Conservation (phyloP, 2,329 filamentous ascomycete genomes). For the Magnaporthiopsis rhizophila region DNA sequence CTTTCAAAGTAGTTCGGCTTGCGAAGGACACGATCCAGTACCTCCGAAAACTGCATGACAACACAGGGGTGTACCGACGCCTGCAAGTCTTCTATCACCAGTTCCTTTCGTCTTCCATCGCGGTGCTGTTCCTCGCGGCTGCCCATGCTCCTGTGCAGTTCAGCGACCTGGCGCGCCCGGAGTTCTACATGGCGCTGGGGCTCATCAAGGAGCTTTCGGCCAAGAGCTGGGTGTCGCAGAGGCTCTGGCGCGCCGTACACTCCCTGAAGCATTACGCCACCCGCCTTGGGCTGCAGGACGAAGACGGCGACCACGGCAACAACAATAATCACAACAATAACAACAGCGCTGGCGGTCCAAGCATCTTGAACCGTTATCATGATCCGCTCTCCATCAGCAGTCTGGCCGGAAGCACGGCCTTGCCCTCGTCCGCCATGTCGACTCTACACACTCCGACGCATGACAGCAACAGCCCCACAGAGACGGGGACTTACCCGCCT, state of each 20-base stretch:
- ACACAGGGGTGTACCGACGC: slow-evolving; percentile 61
- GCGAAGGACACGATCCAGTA: slow-evolving; percentile 71
- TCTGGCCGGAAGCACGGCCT: not conserved
- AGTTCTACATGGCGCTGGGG: slow-evolving; percentile 73
- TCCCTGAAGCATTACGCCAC: slow-evolving; percentile 66
- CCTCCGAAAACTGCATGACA: slow-evolving; percentile 62
- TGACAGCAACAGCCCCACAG: not conserved
- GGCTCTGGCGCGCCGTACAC: slow-evolving; percentile 65
- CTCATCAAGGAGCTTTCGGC: slow-evolving; percentile 65
- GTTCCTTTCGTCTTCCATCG: slow-evolving; percentile 66
- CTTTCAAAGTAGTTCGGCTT: slow-evolving; percentile 65
- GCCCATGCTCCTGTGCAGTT: slow-evolving; percentile 68
- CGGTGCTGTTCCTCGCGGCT: slow-evolving; percentile 68
- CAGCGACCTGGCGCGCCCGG: slow-evolving; percentile 58
- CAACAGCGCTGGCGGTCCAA: slow-evolving; percentile 44
- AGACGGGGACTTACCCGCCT: not conserved
- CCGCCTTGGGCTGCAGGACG: slow-evolving; percentile 52
- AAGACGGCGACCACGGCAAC: slow-evolving; percentile 41
- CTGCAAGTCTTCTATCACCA: slow-evolving; percentile 76
- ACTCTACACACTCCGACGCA: not conserved
- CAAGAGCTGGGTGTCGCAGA: slow-evolving; percentile 62
- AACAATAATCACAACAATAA: slow-evolving; percentile 44
- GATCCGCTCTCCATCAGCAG: not conserved
- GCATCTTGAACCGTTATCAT: slow-evolving; percentile 21
- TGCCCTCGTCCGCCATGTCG: not conserved